Base-by-base conservation (phyloP, 305 asterid genomes). In the Fraxinus platypoda region DNA sequence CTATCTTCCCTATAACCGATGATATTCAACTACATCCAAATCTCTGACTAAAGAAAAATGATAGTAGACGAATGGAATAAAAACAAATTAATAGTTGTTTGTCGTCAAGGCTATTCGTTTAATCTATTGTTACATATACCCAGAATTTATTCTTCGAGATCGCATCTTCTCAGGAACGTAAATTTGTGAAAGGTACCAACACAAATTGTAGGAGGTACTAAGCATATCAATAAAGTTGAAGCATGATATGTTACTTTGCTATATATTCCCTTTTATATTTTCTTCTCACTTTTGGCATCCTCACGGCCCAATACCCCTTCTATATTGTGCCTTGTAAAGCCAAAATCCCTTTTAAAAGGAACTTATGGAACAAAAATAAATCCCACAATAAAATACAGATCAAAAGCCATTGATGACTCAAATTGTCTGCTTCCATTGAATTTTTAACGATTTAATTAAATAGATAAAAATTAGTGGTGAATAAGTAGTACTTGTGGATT, bases 361-460 rank as follows among this genome's bases (percentile, higher is more conserved):
- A 59, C 5, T 6, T 59, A 59, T 21, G 28, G 70, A 59, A 59
- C 71, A 8, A 59, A 59, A 59, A 21, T 2, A 59, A 21, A 59
- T 8, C 71, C 71, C 71, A 59, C 59, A 49, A 15, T 49, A 49
- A 15, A 49, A 49, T 49, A 59, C 71, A 21, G 30, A 59, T 59
- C 1, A 59, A 76, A 78, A 85, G 87, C 83, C 62, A 17, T 78
- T 79, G 88, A 77, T 86, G 87, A 85, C 87, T 77, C 64, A 37
- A 33, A 49, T 74, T 84, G 88, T 84, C 75, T 85, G 74, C 75
- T 78, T 80, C 70, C 66, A 64, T 52, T 52, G 64, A 52, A n/a
- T 3, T 52, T 19, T 7, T 49, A 49, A 49, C 19, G 59, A 49
- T 49, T 49, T 49, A 43, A 43, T 12, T 43, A 43, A 43, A 43